These are phyloP conservation scores for Coleophoma eucalyptorum DNA, from an alignment of 2,329 filamentous ascomycete genomes.

Conservation along the genomic window DNA sequence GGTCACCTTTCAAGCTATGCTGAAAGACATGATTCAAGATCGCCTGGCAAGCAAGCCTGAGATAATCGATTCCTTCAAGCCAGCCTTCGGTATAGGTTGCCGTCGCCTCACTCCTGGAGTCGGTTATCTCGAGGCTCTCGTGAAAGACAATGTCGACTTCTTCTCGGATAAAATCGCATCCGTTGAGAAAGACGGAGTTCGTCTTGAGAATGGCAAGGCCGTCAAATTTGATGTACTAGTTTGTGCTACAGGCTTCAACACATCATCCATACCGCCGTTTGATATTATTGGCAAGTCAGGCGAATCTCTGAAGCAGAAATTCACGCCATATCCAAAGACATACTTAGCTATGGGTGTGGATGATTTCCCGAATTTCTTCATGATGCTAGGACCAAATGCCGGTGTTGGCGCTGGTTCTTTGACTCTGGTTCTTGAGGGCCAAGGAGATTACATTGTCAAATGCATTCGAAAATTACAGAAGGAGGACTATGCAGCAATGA, in stretches of 20 bases:
- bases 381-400: conserved; percentile 24
- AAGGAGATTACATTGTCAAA: conserved; percentile 23
- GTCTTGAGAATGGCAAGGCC: conserved; percentile 23
- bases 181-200: conserved; percentile 29
- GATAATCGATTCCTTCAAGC: conserved; percentile 24
- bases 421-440: conserved; percentile 20
- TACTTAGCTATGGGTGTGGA: conserved; percentile 21
- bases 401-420: conserved; percentile 19
- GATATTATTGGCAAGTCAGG: conserved; percentile 19
- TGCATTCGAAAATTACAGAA: conserved; percentile 33
- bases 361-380: conserved; percentile 26
- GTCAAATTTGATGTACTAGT: conserved; percentile 33
- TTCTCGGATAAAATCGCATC: conserved; percentile 42
- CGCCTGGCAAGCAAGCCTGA: conserved; percentile 37
- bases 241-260: conserved; percentile 32
- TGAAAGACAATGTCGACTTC: conserved; percentile 31
- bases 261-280: conserved; percentile 21
- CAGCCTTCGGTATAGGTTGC: conserved; percentile 39
- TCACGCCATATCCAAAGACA: conserved; percentile 24
- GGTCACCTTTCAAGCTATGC: conserved; percentile 22
- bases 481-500: conserved; percentile 41
- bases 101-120: conserved; percentile 37
- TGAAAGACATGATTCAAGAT: conserved; percentile 33
- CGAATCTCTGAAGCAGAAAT: conserved; percentile 13
- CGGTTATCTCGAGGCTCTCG: conserved; percentile 34